Evolutionary conservation across 2,329 filamentous ascomycete species (phyloP), one percentile per base, ranked within the genome.

Genomic region (Phyllosticta ampelicida): DNA sequence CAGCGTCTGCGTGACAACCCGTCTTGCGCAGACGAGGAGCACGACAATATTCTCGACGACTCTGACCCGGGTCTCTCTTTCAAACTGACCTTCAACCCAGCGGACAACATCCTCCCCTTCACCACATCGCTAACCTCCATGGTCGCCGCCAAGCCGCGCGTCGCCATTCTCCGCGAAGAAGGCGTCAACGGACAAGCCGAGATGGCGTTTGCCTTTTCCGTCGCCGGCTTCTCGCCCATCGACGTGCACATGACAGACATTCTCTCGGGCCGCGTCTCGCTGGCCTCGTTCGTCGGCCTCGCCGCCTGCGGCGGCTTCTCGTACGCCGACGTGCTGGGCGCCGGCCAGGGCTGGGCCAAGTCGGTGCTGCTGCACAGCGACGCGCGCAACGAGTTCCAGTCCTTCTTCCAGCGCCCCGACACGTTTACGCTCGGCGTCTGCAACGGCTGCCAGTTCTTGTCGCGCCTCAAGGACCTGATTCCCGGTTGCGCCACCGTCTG

Each of bases 301-400:
- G 94, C 92, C 36, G 90, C 90, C n/a, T 95, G 91, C 63, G 94
- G 94, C 69, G 94, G 94, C 54, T 97, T 99, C 81, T 95, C 89
- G 16, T 97, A 96, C 70, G 90, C 90, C 65, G 88, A 92, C 65
- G 88, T 92, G 44, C 82, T 97, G 0, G 94, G 92, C 60, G 94
- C 94, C n/a, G 94, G 94, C 56, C 87, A 92, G 67, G 94, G 94
- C 50, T 99, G 94, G 94, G 90, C 94, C 4, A 91, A 95, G 74
- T 92, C 88, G 1, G 90, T 97, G 48, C 81, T 97, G 18, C 82
- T 95, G 71, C 90, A 97, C 74, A 81, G 81, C 21, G 76, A 86
- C 59, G 86, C 86, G 49, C 84, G 90, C 49, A 78, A 80, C 59
- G 87, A 92, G 65, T 96, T 97, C 75, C 78, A 86, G 66, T 74